These are phyloP conservation scores for Spathaspora hagerdaliae DNA, from an alignment of 805 yeast species.

Conservation along the genomic window DNA sequence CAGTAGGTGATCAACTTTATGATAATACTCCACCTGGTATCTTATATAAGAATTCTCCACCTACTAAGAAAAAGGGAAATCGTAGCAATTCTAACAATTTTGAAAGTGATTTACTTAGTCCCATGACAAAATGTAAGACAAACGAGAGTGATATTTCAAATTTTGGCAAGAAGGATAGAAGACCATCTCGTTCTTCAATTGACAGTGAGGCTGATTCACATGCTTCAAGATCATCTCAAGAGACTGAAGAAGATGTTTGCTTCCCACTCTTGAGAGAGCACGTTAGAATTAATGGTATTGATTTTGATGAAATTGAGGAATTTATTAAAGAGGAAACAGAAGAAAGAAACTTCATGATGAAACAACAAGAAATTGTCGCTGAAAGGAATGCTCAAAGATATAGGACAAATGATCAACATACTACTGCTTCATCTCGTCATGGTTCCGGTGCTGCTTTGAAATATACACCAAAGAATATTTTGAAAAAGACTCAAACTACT, in stretches of 20 bases:
- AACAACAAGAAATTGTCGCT: conserved; percentile 23
- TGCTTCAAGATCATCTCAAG: conserved; percentile 76
- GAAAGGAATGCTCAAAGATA: conserved; percentile 12
- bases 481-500: conserved; percentile 11
- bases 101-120: conserved; percentile 23
- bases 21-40: conserved; percentile 12
- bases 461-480: conserved; percentile 52
- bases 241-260: conserved; percentile 96
- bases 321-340: conserved; percentile 62
- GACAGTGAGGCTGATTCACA: conserved; percentile 71
- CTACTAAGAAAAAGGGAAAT: not conserved
- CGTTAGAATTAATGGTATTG: conserved; percentile 67
- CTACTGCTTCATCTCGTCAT: not conserved
- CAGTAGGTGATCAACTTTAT: conserved; percentile 31
- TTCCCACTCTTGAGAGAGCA: conserved; percentile 81
- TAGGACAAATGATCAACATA: not conserved
- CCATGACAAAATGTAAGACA: conserved; percentile 23
- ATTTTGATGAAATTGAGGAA: conserved; percentile 86
- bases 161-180: conserved; percentile 17
- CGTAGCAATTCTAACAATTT: conserved; percentile 11
- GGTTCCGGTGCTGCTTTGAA: conserved; percentile 39
- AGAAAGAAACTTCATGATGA: conserved; percentile 27
- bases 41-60: conserved; percentile 14
- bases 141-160: conserved; percentile 20
- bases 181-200: conserved; percentile 34